Percentiles rank a stretch among this genome's conserved stretches.
phyloP scores from a whole-genome alignment of 148 eudicot genomes.

The Rhododendron ovatum region DNA sequence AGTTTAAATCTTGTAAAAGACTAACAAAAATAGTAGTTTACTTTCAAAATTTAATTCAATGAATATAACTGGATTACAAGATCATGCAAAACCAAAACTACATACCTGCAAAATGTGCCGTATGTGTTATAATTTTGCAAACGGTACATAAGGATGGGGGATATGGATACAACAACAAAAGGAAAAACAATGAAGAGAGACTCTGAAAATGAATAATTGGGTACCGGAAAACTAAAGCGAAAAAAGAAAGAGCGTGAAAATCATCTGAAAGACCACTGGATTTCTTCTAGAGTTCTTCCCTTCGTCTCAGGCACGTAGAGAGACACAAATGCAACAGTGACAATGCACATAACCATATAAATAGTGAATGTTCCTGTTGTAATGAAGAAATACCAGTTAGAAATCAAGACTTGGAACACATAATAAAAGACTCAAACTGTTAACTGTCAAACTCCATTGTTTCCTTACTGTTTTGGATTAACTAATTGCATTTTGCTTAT shows the following conservation, averaged over 20 bases:
- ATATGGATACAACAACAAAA: background rate
- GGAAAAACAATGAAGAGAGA: background rate
- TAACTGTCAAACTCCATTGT: background rate
- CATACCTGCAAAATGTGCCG: background rate
- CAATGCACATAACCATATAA: conserved; percentile 29
- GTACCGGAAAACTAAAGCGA: background rate
- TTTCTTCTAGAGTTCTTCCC: conserved; percentile 51
- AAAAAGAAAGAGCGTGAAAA: background rate
- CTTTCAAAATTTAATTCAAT: conserved; percentile 1
- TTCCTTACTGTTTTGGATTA: background rate
- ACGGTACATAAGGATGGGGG: background rate
- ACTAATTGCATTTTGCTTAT: background rate
- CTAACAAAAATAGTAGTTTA: background rate
- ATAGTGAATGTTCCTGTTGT: conserved; percentile 46
- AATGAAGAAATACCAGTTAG: background rate
- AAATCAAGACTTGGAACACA: background rate
- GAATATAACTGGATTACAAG: background rate
- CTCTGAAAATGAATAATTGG: background rate
- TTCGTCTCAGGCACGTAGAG: conserved; percentile 53
- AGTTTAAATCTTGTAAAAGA: background rate
- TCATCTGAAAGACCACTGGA: conserved; percentile 52
- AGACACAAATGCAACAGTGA: conserved; percentile 30
- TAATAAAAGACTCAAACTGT: background rate
- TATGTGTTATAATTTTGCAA: background rate
- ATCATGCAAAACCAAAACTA: background rate